Percentiles rank a stretch among this genome's conserved stretches.
Conservation (phyloP, 495 filamentous ascomycete genomes). For the Aeminium ludgeri region DNA sequence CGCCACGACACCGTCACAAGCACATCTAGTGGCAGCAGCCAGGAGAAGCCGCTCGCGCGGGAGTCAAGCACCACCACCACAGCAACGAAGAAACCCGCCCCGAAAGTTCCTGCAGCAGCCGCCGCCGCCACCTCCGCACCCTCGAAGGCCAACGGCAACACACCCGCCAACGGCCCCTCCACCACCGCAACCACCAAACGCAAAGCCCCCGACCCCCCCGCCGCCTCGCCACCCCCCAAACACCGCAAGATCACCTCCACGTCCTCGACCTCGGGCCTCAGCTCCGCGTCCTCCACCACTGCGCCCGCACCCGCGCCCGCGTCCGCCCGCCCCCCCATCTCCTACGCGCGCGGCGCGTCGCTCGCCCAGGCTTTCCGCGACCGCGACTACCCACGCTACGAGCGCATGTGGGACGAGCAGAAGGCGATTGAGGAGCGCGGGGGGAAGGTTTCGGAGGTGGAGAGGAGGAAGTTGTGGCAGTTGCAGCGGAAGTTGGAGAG, state of each 20-base stretch:
- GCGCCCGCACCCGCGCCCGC: background rate
- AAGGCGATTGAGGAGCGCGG: constrained; percentile 7
- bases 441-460: constrained; percentile 4
- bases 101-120: background rate
- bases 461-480: constrained; percentile 7
- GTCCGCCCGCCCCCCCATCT: constrained; percentile 9
- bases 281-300: background rate
- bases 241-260: constrained; percentile 10
- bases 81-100: background rate
- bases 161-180: constrained; percentile 9
- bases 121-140: background rate
- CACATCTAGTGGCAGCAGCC: constrained; percentile 2
- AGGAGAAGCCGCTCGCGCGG: background rate
- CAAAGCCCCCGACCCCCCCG: constrained; percentile 16
- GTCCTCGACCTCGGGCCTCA: constrained; percentile 6
- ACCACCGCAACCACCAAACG: constrained; percentile 19
- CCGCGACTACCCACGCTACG: constrained; percentile 10
- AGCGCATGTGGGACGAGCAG: constrained; percentile 7
- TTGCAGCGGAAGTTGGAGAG: constrained; percentile 12
- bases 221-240: constrained; percentile 12
- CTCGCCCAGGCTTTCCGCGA: constrained; percentile 12
- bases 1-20: constrained; percentile 11
- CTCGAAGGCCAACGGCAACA: background rate
- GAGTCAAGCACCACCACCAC: background rate
- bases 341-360: constrained; percentile 9